phyloP scores from a whole-genome alignment of 768 basidiomycete genomes.

The Paxillus ammoniavirescens region DNA sequence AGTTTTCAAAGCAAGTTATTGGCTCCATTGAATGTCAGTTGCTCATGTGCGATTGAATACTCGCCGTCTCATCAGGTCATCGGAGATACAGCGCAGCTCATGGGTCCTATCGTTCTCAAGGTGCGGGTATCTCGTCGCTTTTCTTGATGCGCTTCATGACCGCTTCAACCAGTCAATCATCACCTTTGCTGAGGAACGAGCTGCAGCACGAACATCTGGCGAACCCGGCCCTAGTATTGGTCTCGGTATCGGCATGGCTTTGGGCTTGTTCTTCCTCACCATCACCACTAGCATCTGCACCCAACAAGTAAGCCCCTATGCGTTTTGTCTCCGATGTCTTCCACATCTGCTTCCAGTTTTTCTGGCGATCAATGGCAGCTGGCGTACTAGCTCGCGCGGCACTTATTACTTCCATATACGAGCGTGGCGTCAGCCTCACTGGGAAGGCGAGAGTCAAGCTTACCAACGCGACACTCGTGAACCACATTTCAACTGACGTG shows the following conservation, averaged over 20 bases:
- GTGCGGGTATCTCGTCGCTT: slow-evolving; percentile 23
- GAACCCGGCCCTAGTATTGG: slow-evolving; percentile 42
- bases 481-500: slow-evolving; percentile 67
- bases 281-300: slow-evolving; percentile 54
- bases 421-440: slow-evolving; percentile 62
- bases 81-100: slow-evolving; percentile 59
- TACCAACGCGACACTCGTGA: slow-evolving; percentile 59
- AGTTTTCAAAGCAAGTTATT: slow-evolving; percentile 42
- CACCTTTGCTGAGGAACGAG: slow-evolving; percentile 52
- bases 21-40: background rate
- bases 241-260: slow-evolving; percentile 56
- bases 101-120: slow-evolving; percentile 62
- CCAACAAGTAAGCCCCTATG: slow-evolving; percentile 49
- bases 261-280: slow-evolving; percentile 50
- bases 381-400: slow-evolving; percentile 66
- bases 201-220: slow-evolving; percentile 37
- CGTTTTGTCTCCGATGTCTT: background rate
- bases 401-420: slow-evolving; percentile 69
- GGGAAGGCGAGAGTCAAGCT: slow-evolving; percentile 63
- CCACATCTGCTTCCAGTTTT: slow-evolving; percentile 43
- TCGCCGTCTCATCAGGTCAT: slow-evolving; percentile 40
- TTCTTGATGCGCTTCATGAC: background rate
- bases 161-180: slow-evolving; percentile 49
- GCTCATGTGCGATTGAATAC: background rate
- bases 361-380: slow-evolving; percentile 66